Percentiles rank a stretch among this genome's conserved stretches.
Evolutionary conservation across 1,139 yeast genomes (phyloP).

Genomic region (Nematodospora anomalae): DNA sequence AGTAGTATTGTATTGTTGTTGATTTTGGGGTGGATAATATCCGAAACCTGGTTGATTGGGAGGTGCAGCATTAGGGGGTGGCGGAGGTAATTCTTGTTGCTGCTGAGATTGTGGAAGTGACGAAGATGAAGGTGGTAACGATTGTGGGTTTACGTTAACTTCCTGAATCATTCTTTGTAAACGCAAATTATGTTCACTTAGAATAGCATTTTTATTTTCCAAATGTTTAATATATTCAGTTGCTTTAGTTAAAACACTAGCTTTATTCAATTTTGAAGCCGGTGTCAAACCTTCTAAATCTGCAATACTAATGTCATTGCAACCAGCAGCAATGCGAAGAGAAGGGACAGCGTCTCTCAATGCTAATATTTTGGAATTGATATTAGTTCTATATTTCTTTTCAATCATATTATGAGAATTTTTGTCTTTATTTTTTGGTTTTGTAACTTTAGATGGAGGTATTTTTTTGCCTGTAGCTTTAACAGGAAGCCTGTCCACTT

Average conservation of each 20-base stretch:
- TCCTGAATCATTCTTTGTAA: constrained; percentile 42
- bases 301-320: constrained; percentile 37
- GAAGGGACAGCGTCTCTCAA: constrained; percentile 77
- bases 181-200: constrained; percentile 54
- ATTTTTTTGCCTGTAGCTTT: constrained; percentile 5
- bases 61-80: constrained; percentile 5
- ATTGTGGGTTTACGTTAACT: constrained; percentile 24
- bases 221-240: constrained; percentile 87
- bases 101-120: constrained; percentile 10
- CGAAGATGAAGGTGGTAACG: constrained; percentile 10
- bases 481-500: no score
- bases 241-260: constrained; percentile 83
- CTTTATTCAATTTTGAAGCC: constrained; percentile 83
- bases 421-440: constrained; percentile 49
- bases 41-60: constrained; percentile 21
- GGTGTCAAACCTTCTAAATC: constrained; percentile 87
- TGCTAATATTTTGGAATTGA: constrained; percentile 69
- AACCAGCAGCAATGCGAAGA: constrained; percentile 48
- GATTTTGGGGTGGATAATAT: constrained; percentile 21
- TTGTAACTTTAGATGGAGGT: constrained; percentile 22
- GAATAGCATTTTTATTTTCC: constrained; percentile 62
- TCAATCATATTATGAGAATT: constrained; percentile 81
- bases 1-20: constrained; percentile 21
- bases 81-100: constrained; percentile 12
- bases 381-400: constrained; percentile 74